Percentiles rank a stretch among this genome's conserved stretches.
These are phyloP conservation scores for Chondrostereum purpureum DNA, from an alignment of 1,284 basidiomycete species.

Conservation along the genomic window DNA sequence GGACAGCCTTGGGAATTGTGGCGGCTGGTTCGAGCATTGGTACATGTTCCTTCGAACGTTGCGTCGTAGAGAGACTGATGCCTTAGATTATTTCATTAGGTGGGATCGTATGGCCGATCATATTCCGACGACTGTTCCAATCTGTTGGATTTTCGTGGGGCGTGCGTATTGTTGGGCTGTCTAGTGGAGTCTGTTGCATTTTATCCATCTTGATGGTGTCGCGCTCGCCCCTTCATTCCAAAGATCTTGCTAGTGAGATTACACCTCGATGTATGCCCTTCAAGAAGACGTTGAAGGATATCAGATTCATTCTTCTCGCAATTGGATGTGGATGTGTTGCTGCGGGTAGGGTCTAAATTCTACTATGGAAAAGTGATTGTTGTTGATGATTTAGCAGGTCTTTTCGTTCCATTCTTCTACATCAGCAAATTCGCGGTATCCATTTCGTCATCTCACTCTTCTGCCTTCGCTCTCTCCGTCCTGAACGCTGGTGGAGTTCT, in stretches of 20 bases:
- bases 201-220: constrained; percentile 36
- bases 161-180: constrained; percentile 41
- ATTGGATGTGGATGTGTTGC: constrained; percentile 44
- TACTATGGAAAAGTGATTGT: neutral
- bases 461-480: constrained; percentile 50
- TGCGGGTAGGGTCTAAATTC: constrained; percentile 29
- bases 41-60: no score
- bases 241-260: no score
- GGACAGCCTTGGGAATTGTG: constrained; percentile 50
- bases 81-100: no score
- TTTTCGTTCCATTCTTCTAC: constrained; percentile 63
- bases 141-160: constrained; percentile 57
- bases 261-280: no score
- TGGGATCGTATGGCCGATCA: constrained; percentile 61
- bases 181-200: constrained; percentile 34
- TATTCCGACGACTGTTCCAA: constrained; percentile 52
- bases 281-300: constrained; percentile 34
- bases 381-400: constrained; percentile 26
- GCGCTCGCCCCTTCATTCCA: no score
- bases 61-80: no score
- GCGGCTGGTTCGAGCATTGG: constrained; percentile 49
- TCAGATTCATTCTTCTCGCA: constrained; percentile 37
- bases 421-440: constrained; percentile 47
- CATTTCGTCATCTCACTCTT: constrained; percentile 21
- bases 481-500: constrained; percentile 60